Percentiles rank a stretch among this genome's conserved stretches.
These are phyloP conservation scores for Aspergillus nomiae DNA, from an alignment of 2,329 filamentous ascomycete species.

Conservation along the genomic window DNA sequence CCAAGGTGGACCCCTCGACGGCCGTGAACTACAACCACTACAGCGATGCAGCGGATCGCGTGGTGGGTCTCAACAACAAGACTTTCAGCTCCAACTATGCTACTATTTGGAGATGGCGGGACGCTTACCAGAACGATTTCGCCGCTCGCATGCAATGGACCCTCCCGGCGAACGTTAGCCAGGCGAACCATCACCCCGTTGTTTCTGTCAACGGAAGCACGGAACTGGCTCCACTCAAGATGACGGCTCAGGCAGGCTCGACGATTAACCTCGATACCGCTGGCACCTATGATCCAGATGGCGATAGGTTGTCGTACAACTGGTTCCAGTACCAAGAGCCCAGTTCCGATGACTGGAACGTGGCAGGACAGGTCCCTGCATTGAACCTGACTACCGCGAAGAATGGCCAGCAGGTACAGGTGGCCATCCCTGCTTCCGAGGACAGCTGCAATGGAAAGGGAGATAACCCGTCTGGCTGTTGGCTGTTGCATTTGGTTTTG, in stretches of 20 bases:
- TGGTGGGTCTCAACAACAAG: slow-evolving; percentile 35
- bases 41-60: slow-evolving; percentile 38
- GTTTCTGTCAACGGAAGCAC: slow-evolving; percentile 19
- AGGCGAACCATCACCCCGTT: slow-evolving; percentile 26
- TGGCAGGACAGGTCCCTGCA: background rate
- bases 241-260: background rate
- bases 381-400: background rate
- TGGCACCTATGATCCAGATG: slow-evolving; percentile 6
- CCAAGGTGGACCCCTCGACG: slow-evolving; percentile 18
- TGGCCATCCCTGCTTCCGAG: background rate
- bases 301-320: slow-evolving; percentile 1
- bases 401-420: background rate
- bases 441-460: background rate
- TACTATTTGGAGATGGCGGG: slow-evolving; percentile 56
- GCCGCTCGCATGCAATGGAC: slow-evolving; percentile 53
- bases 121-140: slow-evolving; percentile 55
- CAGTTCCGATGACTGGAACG: background rate
- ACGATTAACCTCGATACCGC: background rate
- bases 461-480: background rate
- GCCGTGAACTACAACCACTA: slow-evolving; percentile 23
- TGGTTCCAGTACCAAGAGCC: slow-evolving; percentile 10
- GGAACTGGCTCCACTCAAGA: background rate
- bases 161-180: slow-evolving; percentile 24
- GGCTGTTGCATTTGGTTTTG: background rate
- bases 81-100: slow-evolving; percentile 46